phyloP scores from a whole-genome alignment of 352 stramenopile species.

The Phytophthora niederhauseri region DNA sequence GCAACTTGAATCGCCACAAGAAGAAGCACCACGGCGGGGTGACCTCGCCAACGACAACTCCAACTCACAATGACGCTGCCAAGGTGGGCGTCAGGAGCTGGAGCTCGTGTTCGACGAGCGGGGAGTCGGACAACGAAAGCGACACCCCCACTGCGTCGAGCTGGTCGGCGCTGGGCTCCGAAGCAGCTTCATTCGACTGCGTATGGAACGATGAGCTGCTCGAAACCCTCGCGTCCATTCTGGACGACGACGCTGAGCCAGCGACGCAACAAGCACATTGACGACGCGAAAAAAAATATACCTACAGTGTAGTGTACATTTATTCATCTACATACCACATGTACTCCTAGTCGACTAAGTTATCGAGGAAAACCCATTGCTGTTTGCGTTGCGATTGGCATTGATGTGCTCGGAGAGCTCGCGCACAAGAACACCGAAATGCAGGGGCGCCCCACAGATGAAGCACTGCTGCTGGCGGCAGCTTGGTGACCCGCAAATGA shows the following conservation, averaged over 20 bases:
- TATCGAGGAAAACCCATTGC: not conserved
- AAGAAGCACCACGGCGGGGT: slow-evolving; percentile 42
- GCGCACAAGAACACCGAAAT: not conserved
- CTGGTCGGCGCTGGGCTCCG: slow-evolving; percentile 8
- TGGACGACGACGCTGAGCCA: slow-evolving; percentile 27
- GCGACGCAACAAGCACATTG: slow-evolving; percentile 8
- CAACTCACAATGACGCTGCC: not conserved
- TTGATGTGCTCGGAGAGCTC: slow-evolving; percentile 2
- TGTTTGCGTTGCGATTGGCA: not conserved
- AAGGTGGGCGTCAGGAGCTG: slow-evolving; percentile 3
- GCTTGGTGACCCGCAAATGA: not conserved
- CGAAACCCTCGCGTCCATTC: slow-evolving; percentile 35
- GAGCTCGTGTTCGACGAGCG: slow-evolving; percentile 14
- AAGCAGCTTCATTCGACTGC: slow-evolving; percentile 15
- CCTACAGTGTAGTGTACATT: not conserved
- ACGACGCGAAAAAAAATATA: slow-evolving; percentile 21
- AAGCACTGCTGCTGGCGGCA: too few relatives aligned
- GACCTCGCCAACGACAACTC: not conserved
- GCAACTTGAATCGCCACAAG: slow-evolving; percentile 49
- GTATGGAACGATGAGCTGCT: slow-evolving; percentile 37
- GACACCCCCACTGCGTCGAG: slow-evolving; percentile 15
- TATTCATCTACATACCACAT: not conserved
- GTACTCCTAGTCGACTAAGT: not conserved
- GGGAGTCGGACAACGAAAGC: slow-evolving; percentile 17
- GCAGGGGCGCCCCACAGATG: not conserved